Evolutionary conservation across 331 rosid species (phyloP).

Genomic region (Acacia pycnantha): DNA sequence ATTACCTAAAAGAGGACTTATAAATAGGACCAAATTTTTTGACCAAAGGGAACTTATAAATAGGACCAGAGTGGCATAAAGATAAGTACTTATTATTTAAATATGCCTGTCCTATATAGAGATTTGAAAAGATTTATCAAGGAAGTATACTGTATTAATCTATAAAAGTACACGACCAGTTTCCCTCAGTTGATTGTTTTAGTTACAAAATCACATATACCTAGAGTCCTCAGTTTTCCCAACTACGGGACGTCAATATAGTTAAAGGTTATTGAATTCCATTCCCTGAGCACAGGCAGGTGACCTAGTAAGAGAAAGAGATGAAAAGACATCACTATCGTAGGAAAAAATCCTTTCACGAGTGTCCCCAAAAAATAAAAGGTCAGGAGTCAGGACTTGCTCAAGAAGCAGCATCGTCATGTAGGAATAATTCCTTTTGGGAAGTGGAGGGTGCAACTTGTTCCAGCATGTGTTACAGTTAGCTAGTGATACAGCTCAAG

Average conservation of each 20-base stretch:
- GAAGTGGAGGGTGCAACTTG: constrained; percentile 16
- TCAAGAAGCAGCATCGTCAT: neutral
- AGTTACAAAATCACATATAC: neutral
- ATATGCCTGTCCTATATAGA: neutral
- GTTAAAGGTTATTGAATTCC: neutral
- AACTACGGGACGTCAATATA: neutral
- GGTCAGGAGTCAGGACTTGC: neutral
- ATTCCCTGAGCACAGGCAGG: neutral
- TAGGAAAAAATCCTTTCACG: neutral
- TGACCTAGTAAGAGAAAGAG: neutral
- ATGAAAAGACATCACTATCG: neutral
- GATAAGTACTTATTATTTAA: neutral
- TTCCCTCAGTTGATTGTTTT: neutral
- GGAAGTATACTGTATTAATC: neutral
- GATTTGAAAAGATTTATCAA: neutral
- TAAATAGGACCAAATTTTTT: too few species aligned
- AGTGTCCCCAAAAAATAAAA: constrained; percentile 4
- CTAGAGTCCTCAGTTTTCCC: neutral
- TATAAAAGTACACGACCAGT: neutral
- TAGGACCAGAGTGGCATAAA: neutral
- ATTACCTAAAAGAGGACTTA: too few species aligned
- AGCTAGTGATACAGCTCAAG: neutral
- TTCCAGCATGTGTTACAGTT: neutral
- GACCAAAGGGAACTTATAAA: too few species aligned
- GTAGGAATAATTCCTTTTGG: neutral